Evolutionary conservation across 2,329 filamentous ascomycete species (phyloP), one percentile per base, ranked within the genome.

Genomic region (Colletotrichum sp.): DNA sequence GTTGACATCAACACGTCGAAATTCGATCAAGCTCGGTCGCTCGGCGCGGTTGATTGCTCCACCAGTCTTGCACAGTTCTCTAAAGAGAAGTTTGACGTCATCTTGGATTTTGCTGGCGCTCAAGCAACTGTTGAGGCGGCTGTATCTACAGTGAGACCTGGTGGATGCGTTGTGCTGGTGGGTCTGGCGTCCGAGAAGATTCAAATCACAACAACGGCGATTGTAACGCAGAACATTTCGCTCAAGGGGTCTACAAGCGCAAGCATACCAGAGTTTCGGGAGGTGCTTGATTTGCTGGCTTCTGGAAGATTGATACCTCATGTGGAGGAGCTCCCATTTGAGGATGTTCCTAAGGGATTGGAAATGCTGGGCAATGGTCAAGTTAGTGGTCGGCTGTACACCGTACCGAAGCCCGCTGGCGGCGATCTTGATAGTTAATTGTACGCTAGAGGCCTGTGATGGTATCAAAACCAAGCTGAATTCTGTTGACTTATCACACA

Each of bases 61-160:
- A 39, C 32, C 3, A 4, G 65, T 36, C 16, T 30, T 76, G 21
- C 10, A 1, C 2, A 7, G 7, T 2, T 65, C 71, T 39, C 13
- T 8, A 4, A 18, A 30, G 52, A 73, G 55, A 60, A 3, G 1
- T 71, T 77, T 34, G 74, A 77, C 28, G 71, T 74, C 2, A 39
- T 76, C 13, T 14, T 77, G 13, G 71, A 76, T n/a, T 76, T 76
- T 60, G 76, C 59, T 3, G 67, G 74, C n/a, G 64, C 71, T 1
- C 63, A 70, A 59, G 14, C 36, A 13, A 75, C 71, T 24, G 65
- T 77, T 7, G 70, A 74, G 34, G 32, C 21, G 5, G 71, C 71
- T 10, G 13, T 72, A 8, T 21, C 55, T 2, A 13, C 68, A 12
- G 68, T 77, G 12, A 68, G 68, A n/a, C 61, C 43, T 13, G 74